Base-by-base conservation (phyloP, 2,329 filamentous ascomycete genomes). In the Sarocladiaceae sp. region DNA sequence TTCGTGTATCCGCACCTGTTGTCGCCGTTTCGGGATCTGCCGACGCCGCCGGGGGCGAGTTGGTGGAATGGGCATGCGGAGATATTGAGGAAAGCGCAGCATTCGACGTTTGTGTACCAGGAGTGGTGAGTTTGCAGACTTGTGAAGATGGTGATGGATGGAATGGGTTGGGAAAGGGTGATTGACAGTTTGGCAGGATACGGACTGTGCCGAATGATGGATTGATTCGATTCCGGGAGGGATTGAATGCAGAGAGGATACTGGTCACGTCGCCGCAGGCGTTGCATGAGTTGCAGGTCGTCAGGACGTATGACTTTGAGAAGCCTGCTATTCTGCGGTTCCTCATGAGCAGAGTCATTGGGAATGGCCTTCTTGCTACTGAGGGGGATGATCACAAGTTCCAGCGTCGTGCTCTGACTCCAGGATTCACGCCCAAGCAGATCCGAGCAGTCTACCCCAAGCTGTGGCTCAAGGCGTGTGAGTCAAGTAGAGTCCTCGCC, bases 331-430 rank as follows among this genome's bases (percentile, higher is more conserved):
- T 64, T 13, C 57, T 60, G 11, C 65, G 63, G 53, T 54, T 60
- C 15, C 67, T 66, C 57, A 63, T 71, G 62, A 58, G 62, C n/a
- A 60, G 62, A 42, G 61, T 70, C 29, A 50, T 72, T n/a, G 68
- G 68, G 15, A 60, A 66, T 44, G 67, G 67, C 3, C 60, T 70
- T 31, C 55, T 70, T 12, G 58, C 69, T 6, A 63, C 65, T 6
- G 67, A 69, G 46, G 65, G 64, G 5, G 53, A 58, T n/a, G 60
- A 65, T n/a, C 67, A 70, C 46, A 55, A 59, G 15, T 55, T 61
- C 33, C 67, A 70, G 50, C 26, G 44, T 11, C 39, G 40, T 21
- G 18, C 26, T 11, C 29, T 46, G 3, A 20, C 24, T 3, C 44
- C 44, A 26, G 44, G 23, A 6, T 67, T 67, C 50, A 64, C 62